Conservation (phyloP, 148 eudicot species). For the Silene conica region DNA sequence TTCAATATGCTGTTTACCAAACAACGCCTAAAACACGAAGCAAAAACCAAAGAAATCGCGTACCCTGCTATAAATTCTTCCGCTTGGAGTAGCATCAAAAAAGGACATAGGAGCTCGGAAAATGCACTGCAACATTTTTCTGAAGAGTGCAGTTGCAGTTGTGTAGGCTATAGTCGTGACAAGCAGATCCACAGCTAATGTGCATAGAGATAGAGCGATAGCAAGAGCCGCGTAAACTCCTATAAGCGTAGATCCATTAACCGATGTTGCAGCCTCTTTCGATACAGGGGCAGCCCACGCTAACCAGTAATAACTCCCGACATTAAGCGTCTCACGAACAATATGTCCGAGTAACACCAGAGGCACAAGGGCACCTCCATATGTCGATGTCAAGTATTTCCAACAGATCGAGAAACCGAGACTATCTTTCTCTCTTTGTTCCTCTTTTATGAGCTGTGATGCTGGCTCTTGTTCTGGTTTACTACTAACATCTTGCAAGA, state of each 20-base stretch:
- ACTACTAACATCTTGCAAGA: background rate
- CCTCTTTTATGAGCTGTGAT: conserved; percentile 14
- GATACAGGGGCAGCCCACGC: conserved; percentile 17
- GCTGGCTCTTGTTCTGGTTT: background rate
- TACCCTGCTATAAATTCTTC: conserved; percentile 21
- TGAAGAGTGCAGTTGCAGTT: conserved; percentile 15
- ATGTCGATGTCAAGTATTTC: conserved; percentile 17
- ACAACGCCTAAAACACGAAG: too few relatives aligned
- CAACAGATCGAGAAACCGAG: conserved; percentile 16
- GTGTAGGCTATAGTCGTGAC: conserved; percentile 8
- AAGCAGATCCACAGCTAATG: conserved; percentile 7
- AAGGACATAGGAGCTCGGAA: conserved; percentile 20
- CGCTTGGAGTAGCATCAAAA: conserved; percentile 21
- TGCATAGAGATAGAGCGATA: conserved; percentile 10
- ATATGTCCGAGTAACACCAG: background rate
- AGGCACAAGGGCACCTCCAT: conserved; percentile 10
- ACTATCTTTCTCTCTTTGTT: conserved; percentile 17
- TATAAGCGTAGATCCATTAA: conserved; percentile 14
- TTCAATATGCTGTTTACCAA: too few relatives aligned
- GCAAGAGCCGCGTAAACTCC: conserved; percentile 8
- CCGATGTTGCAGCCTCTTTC: background rate
- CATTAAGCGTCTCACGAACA: background rate
- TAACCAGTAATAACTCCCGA: conserved; percentile 19
- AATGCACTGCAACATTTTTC: conserved; percentile 12
- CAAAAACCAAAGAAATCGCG: background rate